Percentiles rank a stretch among this genome's conserved stretches.
phyloP scores from a whole-genome alignment of 2,329 filamentous ascomycete genomes.

The Aspergillus arachidicola region DNA sequence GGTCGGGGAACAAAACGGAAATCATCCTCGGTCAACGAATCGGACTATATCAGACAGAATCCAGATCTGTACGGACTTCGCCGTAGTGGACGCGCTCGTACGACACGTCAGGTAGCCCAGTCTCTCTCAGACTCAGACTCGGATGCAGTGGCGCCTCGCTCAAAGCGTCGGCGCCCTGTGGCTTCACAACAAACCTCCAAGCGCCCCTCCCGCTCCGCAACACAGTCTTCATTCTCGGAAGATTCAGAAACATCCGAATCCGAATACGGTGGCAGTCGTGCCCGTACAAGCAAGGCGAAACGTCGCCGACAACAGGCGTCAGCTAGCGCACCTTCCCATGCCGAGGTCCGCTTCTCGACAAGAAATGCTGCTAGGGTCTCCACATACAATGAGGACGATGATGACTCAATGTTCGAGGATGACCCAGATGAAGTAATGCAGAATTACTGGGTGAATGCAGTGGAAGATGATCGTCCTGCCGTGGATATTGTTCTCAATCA shows the following conservation, averaged over 20 bases:
- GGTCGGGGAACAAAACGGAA: slow-evolving; percentile 71
- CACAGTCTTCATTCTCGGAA: slow-evolving; percentile 68
- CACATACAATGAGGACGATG: slow-evolving; percentile 69
- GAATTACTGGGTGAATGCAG: slow-evolving; percentile 67
- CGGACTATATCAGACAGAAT: slow-evolving; percentile 85
- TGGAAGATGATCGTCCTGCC: slow-evolving; percentile 77
- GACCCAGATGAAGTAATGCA: slow-evolving; percentile 64
- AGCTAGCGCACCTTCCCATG: slow-evolving; percentile 65
- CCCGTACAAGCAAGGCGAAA: slow-evolving; percentile 74
- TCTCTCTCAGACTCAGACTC: slow-evolving; percentile 69
- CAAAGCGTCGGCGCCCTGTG: slow-evolving; percentile 54
- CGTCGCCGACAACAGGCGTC: slow-evolving; percentile 69
- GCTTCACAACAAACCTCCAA: slow-evolving; percentile 56
- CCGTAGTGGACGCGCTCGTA: slow-evolving; percentile 74
- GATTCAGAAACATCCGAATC: slow-evolving; percentile 61
- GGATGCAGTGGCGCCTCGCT: slow-evolving; percentile 61
- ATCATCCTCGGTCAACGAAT: slow-evolving; percentile 68
- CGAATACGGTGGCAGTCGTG: slow-evolving; percentile 76
- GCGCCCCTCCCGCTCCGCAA: slow-evolving; percentile 48
- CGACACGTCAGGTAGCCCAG: slow-evolving; percentile 64
- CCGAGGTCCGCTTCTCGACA: slow-evolving; percentile 89
- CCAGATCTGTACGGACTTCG: slow-evolving; percentile 93
- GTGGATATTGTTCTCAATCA: slow-evolving; percentile 93
- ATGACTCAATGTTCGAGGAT: slow-evolving; percentile 59
- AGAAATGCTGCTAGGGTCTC: slow-evolving; percentile 76